Evolutionary conservation across 1,284 basidiomycete genomes (phyloP).

Genomic region (Afroboletus lepidellus): DNA sequence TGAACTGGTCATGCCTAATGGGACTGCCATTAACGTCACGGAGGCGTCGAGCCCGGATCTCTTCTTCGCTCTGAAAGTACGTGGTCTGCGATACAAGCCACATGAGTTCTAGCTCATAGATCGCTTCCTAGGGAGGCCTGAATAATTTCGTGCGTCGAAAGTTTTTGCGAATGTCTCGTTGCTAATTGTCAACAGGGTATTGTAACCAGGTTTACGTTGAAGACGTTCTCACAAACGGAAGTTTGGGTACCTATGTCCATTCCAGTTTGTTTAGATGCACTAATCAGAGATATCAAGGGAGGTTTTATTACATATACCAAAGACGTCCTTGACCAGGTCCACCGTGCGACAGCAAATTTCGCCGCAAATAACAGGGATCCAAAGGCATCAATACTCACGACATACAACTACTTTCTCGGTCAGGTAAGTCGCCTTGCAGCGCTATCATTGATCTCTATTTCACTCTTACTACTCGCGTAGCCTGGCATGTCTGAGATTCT

Average conservation of each 20-base stretch:
- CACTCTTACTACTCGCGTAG: no score
- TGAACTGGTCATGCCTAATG: constrained; percentile 46
- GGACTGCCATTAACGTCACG: constrained; percentile 41
- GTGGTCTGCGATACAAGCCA: constrained; percentile 3
- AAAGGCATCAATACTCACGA: constrained; percentile 52
- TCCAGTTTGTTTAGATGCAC: neutral
- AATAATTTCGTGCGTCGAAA: constrained; percentile 56
- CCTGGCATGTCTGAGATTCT: no score
- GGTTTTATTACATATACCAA: constrained; percentile 47
- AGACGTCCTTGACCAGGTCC: constrained; percentile 15
- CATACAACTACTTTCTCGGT: no score
- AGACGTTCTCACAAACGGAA: constrained; percentile 49
- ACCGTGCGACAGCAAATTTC: constrained; percentile 48
- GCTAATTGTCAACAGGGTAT: constrained; percentile 44
- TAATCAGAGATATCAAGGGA: constrained; percentile 39
- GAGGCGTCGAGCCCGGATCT: constrained; percentile 39
- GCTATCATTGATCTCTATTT: no score
- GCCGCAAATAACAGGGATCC: constrained; percentile 48
- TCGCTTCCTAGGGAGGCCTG: constrained; percentile 42
- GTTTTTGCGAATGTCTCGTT: neutral
- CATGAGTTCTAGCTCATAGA: neutral
- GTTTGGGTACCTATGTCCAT: constrained; percentile 50
- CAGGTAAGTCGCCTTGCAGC: no score
- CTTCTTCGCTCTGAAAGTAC: constrained; percentile 48
- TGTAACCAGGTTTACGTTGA: constrained; percentile 56